Evolutionary conservation across 2,329 filamentous ascomycete genomes (phyloP), one percentile per base, ranked within the genome.

Genomic region (Exophiala spinifera): DNA sequence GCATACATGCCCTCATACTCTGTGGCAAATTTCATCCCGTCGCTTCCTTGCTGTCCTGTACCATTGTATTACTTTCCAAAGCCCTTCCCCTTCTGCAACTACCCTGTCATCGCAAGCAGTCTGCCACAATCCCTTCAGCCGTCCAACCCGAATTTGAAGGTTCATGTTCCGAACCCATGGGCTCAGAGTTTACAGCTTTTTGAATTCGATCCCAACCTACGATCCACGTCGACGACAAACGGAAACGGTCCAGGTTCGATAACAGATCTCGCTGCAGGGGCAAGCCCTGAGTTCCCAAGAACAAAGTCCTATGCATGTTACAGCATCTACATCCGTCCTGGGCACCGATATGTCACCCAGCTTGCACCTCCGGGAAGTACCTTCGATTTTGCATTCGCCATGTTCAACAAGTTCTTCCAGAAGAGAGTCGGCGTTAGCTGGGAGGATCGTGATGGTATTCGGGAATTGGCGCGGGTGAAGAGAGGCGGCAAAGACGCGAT

Each of bases 281-380:
- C 85, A 0, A 52, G 7, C 15, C 8, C 42, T 36, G 25, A 43
- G 8, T 19, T 0, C 23, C 39, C 28, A 37, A 43, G 43, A 20
- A 25, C 17, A 11, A 74, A 73, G 55, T 77, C 80, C 0, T 91
- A 89, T 70, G 79, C 78, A 60, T 80, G 82, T 43, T 80, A 80
- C 6, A 77, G 76, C 44, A 81, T 80, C 50, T 72, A 73, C 53
- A 70, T 63, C 25, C 66, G 69, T 1, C 53, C 60, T 2, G 69
- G 70, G 1, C 65, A 57, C 10, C 65, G 65, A 0, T 62, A 62
- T 8, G 59, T 67, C 1, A 65, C 73, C 10, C 64, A 70, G 10
- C 61, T 74, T 8, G 66, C 67, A 3, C 67, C 69, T 0, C 53
- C 62, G 1, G 67, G 66, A 17, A 70, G 67, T 49, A 65, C 57